Evolutionary conservation across 2,329 filamentous ascomycete genomes (phyloP).

Genomic region (Lecanosticta acicola): DNA sequence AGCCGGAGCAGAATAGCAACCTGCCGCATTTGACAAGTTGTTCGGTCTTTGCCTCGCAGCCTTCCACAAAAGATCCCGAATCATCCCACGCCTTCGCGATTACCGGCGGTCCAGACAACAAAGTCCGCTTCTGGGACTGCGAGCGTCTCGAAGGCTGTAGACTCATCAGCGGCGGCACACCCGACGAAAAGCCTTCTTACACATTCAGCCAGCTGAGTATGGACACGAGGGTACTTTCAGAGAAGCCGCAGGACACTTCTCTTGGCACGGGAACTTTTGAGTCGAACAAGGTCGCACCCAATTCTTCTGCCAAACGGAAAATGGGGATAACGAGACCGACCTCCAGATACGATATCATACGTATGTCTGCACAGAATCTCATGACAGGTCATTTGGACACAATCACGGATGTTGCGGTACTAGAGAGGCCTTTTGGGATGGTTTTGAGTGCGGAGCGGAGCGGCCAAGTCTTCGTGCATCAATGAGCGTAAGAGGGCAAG

Average conservation of each 20-base stretch:
- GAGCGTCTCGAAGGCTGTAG: constrained; percentile 69
- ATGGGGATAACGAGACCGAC: constrained; percentile 48
- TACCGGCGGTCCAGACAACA: constrained; percentile 82
- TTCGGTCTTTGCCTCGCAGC: constrained; percentile 59
- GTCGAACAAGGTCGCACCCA: constrained; percentile 24
- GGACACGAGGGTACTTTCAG: constrained; percentile 39
- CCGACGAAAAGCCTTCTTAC: constrained; percentile 67
- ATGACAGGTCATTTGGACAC: constrained; percentile 81
- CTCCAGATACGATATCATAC: constrained; percentile 75
- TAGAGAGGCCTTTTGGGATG: constrained; percentile 90
- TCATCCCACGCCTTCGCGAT: constrained; percentile 75
- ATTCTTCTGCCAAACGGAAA: constrained; percentile 34
- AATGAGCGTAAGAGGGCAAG: constrained; percentile 34
- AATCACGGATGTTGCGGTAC: constrained; percentile 78
- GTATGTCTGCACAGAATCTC: constrained; percentile 81
- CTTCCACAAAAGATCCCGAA: constrained; percentile 64
- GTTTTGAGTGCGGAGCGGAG: constrained; percentile 83
- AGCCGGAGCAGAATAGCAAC: constrained; percentile 38
- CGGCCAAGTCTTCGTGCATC: constrained; percentile 82
- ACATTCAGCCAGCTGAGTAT: constrained; percentile 39
- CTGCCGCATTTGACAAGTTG: constrained; percentile 31
- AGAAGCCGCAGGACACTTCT: constrained; percentile 23
- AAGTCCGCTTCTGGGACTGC: constrained; percentile 90
- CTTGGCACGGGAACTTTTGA: constrained; percentile 20
- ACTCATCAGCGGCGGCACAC: constrained; percentile 67